Conservation (phyloP, 179 eudicot genomes). For the Beta lomatogona region DNA sequence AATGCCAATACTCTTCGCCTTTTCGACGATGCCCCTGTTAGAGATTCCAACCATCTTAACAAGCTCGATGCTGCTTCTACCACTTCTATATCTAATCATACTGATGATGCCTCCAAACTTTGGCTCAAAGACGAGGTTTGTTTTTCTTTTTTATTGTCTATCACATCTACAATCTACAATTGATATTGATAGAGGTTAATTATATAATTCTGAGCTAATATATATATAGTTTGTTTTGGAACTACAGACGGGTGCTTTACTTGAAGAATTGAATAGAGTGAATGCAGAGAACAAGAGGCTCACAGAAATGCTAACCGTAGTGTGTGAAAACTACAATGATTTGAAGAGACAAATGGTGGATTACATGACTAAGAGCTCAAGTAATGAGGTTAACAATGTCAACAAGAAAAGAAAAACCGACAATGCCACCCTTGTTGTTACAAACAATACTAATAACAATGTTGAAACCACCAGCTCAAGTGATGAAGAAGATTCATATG, state of each 20-base stretch:
- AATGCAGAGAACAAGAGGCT: constrained; percentile 87
- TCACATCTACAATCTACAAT: no score
- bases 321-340: constrained; percentile 72
- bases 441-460: constrained; percentile 14
- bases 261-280: constrained; percentile 72
- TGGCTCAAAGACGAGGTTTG: constrained; percentile 40
- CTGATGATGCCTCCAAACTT: constrained; percentile 11
- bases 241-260: constrained; percentile 42
- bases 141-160: not conserved
- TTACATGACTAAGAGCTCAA: constrained; percentile 44
- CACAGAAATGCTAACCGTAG: constrained; percentile 64
- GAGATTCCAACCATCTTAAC: constrained; percentile 1
- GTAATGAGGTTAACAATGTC: constrained; percentile 18
- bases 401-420: constrained; percentile 54
- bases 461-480: constrained; percentile 67
- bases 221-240: not conserved
- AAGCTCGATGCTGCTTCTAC: not conserved
- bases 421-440: constrained; percentile 26
- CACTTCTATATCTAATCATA: not conserved
- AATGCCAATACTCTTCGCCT: constrained; percentile 35
- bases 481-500: constrained; percentile 76
- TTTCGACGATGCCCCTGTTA: constrained; percentile 41
- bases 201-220: no score
- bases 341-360: constrained; percentile 61
- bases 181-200: no score